A percentile compares a stretch with the other conserved stretches of the same genome.
Evolutionary conservation across 2,329 filamentous ascomycete genomes (phyloP).

Genomic region (Chaetomium sp.): DNA sequence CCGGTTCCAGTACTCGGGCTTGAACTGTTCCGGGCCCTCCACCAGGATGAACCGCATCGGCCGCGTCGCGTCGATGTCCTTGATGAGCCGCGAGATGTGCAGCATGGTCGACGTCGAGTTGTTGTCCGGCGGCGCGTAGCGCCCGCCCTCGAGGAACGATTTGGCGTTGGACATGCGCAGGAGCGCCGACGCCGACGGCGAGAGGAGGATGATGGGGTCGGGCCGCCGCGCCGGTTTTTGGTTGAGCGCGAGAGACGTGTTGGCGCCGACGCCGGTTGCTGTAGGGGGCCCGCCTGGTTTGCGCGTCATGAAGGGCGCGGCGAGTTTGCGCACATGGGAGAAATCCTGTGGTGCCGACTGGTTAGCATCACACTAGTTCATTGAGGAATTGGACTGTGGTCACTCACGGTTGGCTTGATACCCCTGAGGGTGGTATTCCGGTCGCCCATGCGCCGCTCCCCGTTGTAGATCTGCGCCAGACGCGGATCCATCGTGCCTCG

Average conservation of each 20-base stretch:
- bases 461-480: constrained; percentile 84
- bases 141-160: constrained; percentile 83
- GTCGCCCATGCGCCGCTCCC: constrained; percentile 89
- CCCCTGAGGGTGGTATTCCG: constrained; percentile 86
- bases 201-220: constrained; percentile 94
- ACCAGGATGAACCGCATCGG: constrained; percentile 94
- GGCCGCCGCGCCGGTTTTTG: constrained; percentile 54
- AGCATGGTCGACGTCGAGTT: constrained; percentile 76
- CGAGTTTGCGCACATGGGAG: constrained; percentile 85
- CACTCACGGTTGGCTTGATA: constrained; percentile 79
- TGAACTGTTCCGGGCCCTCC: constrained; percentile 90
- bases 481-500: constrained; percentile 76
- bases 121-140: constrained; percentile 76
- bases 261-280: constrained; percentile 42
- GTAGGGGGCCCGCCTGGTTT: constrained; percentile 45
- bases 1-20: constrained; percentile 95
- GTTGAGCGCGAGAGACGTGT: constrained; percentile 55
- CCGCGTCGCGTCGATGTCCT: constrained; percentile 67
- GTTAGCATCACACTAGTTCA: not conserved
- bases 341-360: constrained; percentile 69
- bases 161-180: constrained; percentile 96
- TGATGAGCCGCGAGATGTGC: constrained; percentile 78
- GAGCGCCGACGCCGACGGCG: constrained; percentile 90
- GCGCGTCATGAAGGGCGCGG: constrained; percentile 72
- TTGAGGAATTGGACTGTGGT: not conserved